Conservation (phyloP, 2,329 filamentous ascomycete species). For the Exophiala dermatitidis region DNA sequence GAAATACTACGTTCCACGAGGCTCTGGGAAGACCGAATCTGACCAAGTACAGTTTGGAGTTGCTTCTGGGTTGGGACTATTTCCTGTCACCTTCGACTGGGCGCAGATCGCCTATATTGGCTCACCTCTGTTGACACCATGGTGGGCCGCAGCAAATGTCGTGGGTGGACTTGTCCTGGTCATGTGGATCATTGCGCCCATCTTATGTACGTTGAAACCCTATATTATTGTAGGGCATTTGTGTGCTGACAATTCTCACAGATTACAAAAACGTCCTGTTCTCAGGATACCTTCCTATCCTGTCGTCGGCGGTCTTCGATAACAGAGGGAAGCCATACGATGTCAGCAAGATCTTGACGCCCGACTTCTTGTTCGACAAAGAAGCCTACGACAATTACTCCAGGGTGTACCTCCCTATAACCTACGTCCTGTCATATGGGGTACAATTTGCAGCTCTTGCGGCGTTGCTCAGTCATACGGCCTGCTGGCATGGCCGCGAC, state of each 20-base stretch:
- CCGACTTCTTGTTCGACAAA: constrained; percentile 69
- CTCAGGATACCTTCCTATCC: constrained; percentile 77
- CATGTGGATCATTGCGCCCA: constrained; percentile 76
- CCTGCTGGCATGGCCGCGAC: constrained; percentile 76
- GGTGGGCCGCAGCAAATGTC: constrained; percentile 81
- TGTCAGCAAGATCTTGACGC: constrained; percentile 69
- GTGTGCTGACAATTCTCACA: constrained; percentile 28
- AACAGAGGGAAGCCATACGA: constrained; percentile 74
- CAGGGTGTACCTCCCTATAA: constrained; percentile 76
- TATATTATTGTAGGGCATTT: constrained; percentile 12
- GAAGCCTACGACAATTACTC: constrained; percentile 74
- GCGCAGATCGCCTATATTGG: constrained; percentile 83
- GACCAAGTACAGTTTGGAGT: constrained; percentile 57
- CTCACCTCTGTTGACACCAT: constrained; percentile 73
- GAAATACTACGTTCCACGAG: background rate
- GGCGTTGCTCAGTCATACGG: constrained; percentile 70
- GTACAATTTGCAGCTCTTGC: constrained; percentile 78
- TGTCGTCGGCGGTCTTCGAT: constrained; percentile 79
- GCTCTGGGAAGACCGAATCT: background rate
- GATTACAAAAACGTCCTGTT: constrained; percentile 72
- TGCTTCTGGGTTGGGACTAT: constrained; percentile 72
- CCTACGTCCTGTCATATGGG: constrained; percentile 79
- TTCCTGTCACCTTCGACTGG: constrained; percentile 87
- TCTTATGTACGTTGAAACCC: constrained; percentile 46
- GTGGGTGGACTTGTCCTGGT: constrained; percentile 71